Base-by-base conservation (phyloP, 768 basidiomycete species). In the Gautieria morchelliformis region DNA sequence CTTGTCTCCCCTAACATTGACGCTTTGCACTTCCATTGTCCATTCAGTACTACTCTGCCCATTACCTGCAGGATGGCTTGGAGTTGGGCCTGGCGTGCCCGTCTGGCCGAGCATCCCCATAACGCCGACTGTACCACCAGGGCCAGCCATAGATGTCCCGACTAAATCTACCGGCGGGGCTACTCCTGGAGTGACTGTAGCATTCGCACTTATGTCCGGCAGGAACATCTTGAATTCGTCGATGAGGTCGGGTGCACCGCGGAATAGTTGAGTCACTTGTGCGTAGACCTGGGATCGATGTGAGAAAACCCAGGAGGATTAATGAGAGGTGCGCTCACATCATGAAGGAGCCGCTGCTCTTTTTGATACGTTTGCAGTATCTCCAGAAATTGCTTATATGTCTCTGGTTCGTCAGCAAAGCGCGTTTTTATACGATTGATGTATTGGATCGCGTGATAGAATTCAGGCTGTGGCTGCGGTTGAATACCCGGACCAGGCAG, bases 381-480 rank as follows among this genome's bases (percentile, higher is more conserved):
- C 72, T 93, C 90, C 63, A 93, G 72, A 66, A 93, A 93, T 65
- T 88, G 84, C 69, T 91, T 91, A 72, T 93, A 93, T 33, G 87
- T 93, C 64, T 93, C 91, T n/a, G 87, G 83, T 59, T 96, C 93
- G 62, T 87, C 83, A 11, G 81, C 72, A 70, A 87, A 98, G 20
- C 93, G 84, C 17, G 84, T 84, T 73, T 98, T 98, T 76, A 99
- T 98, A 76, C 94, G 95, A 80, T 96, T 97, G 64, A 99, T 84
- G 69, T 94, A 99, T 64, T 92, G 84, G 61, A 98, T 98, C 14
- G 96, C 96, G 65, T 95, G 87, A 69, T 88, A 86, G 74, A 93
- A 96, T 66, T 97, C 86, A 19, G 60, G 54, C 37, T 54, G 59
- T 8, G 56, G 45, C 24, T 48, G 32, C 19, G 32, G 48, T 27